Evolutionary conservation across 2,329 filamentous ascomycete species (phyloP).

Genomic region (Periconia digitata): DNA sequence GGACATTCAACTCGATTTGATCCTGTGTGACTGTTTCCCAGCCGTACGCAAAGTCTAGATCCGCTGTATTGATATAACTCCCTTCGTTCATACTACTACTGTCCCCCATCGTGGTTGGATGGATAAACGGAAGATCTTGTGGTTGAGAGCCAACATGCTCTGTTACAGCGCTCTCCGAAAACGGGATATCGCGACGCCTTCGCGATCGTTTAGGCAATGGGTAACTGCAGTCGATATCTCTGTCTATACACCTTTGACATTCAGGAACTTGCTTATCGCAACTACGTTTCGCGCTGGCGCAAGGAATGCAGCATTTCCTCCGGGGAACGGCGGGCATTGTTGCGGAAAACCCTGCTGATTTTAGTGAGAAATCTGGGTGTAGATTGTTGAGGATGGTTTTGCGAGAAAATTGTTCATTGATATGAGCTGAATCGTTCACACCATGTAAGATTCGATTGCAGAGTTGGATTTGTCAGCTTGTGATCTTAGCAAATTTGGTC

Average conservation of each 20-base stretch:
- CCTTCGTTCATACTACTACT: neutral
- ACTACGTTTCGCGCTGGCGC: neutral
- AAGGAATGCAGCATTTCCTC: neutral
- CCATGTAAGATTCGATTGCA: no score
- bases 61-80: neutral
- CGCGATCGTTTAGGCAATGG: neutral
- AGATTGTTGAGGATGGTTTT: no score
- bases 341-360: no score
- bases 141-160: neutral
- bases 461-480: no score
- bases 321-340: slow-evolving; percentile 1
- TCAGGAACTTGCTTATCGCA: neutral
- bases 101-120: neutral
- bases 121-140: neutral
- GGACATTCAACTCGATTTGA: neutral
- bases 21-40: neutral
- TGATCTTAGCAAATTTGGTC: no score
- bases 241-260: slow-evolving; percentile 1
- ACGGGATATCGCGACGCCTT: neutral
- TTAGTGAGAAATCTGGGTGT: no score
- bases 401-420: no score
- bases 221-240: slow-evolving; percentile 4
- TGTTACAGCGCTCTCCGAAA: neutral
- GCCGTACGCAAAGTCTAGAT: neutral
- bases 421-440: no score